Conservation (phyloP, 371 early-diverging fungal genomes). For the Coemansia sp. region DNA sequence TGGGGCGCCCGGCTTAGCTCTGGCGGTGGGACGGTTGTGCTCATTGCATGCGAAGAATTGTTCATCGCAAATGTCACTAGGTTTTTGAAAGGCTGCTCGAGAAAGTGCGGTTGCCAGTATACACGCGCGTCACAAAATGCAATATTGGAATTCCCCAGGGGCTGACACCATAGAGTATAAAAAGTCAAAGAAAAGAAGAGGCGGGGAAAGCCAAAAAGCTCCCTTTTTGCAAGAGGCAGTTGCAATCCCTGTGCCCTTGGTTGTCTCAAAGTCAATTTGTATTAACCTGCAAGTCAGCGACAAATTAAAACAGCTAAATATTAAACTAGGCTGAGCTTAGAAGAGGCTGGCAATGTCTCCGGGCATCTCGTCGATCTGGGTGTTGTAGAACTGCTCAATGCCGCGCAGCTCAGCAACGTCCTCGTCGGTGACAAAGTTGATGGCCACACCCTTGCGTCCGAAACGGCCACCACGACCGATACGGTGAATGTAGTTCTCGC, state of each 20-base stretch:
- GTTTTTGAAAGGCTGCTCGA: too few relatives aligned
- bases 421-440: conserved; percentile 94
- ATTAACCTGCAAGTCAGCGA: neutral
- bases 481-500: conserved; percentile 94
- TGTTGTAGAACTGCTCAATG: conserved; percentile 90
- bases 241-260: too few relatives aligned
- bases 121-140: neutral
- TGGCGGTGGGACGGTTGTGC: neutral
- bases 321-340: conserved; percentile 20
- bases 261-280: too few relatives aligned
- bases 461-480: conserved; percentile 98
- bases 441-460: conserved; percentile 97
- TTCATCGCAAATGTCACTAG: neutral
- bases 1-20: neutral
- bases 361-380: conserved; percentile 97
- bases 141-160: neutral
- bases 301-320: neutral
- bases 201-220: neutral
- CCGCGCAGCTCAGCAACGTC: conserved; percentile 84
- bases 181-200: neutral
- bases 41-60: neutral
- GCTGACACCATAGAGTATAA: neutral
- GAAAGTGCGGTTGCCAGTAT: neutral
- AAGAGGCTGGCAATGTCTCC: conserved; percentile 49
- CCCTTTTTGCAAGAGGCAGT: conserved; percentile 1